Evolutionary conservation across 306 rosid genomes (phyloP), one percentile per base, ranked within the genome.

Genomic region (Myrica gale): DNA sequence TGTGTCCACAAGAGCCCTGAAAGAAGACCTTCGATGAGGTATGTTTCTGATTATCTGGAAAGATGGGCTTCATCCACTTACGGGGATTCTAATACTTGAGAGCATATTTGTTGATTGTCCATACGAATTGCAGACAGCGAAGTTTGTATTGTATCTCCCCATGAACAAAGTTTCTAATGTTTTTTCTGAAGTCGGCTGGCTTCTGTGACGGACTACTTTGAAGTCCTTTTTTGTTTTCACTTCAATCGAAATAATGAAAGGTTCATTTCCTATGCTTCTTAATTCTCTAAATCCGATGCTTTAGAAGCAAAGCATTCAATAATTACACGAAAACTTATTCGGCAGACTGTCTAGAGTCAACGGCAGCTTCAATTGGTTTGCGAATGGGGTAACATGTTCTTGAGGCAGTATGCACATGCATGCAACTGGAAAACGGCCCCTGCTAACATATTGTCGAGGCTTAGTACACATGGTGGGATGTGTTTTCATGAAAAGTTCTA

Each of bases 1-100:
- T 87, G 91, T 72, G 85, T 81, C 56, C 85, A 81, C n/a, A 81
- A 68, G 74, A 87, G 81, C 72, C 87, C 91, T 3, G 91, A 87
- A 76, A 85, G 73, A 46, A 85, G 91, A 81, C 87, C 89, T 9
- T 50, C 85, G 2, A 78, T 85, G 91, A 80, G 87, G 71, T 86
- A 85, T 20, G 61, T 87, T 6, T 69, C 56, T 37, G 89, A 87
- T 42, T 85, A 82, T 69, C 50, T 87, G 73, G 81, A 82, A 47
- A 82, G 82, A 74, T 50, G 84, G 82, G 62, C 65, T 53, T 46
- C 69, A 17, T 76, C 84, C 20, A 55, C 79, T 46, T 68, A 15
- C 26, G 10, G 77, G 77, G 80, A 41, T 32, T 41, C 54, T 21
- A 20, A 63, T 39, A 0, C 21, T 17, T 46, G 69, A 63, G 7